A percentile compares a stretch with the other conserved stretches of the same genome.
These are phyloP conservation scores for Chalara sp. DNA, from an alignment of 2,329 filamentous ascomycete species.

Conservation along the genomic window DNA sequence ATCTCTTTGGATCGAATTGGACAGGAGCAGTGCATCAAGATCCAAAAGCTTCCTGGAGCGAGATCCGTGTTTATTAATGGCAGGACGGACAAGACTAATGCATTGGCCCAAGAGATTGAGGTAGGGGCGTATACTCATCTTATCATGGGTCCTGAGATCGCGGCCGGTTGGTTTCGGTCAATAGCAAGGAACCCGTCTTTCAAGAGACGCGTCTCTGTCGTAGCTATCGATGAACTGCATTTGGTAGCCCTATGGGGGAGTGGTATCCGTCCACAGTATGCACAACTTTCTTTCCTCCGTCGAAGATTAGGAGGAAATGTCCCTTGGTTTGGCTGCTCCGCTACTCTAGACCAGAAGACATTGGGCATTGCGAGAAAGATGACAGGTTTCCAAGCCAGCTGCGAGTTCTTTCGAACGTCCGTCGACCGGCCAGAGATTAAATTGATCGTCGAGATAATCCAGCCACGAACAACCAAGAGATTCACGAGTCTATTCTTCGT, in stretches of 20 bases:
- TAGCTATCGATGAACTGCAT: not conserved
- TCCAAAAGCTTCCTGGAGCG: conserved; percentile 1
- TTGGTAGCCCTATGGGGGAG: not conserved
- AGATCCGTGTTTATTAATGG: conserved; percentile 2
- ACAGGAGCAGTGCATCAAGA: conserved; percentile 2
- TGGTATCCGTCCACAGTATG: conserved; percentile 4
- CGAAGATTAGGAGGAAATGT: conserved; percentile 3
- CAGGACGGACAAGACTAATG: conserved; percentile 1
- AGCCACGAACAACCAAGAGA: conserved; percentile 2
- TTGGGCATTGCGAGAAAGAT: conserved; percentile 4
- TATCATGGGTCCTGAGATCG: conserved; percentile 1
- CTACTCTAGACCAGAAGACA: conserved; percentile 4
- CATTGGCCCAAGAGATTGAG: conserved; percentile 2
- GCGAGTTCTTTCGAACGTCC: conserved; percentile 5
- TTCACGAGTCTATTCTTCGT: not conserved
- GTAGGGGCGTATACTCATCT: not conserved
- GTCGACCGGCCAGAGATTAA: conserved; percentile 4
- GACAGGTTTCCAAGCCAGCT: conserved; percentile 3
- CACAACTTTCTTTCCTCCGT: conserved; percentile 4
- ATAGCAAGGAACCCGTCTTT: conserved; percentile 2
- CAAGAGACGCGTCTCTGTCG: conserved; percentile 1
- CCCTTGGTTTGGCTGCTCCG: conserved; percentile 3
- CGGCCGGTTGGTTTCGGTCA: conserved; percentile 1
- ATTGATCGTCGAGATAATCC: conserved; percentile 4
- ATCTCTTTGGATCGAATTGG: conserved; percentile 1